Base-by-base conservation (phyloP, 352 stramenopile species). In the Phytophthora palmivora region DNA sequence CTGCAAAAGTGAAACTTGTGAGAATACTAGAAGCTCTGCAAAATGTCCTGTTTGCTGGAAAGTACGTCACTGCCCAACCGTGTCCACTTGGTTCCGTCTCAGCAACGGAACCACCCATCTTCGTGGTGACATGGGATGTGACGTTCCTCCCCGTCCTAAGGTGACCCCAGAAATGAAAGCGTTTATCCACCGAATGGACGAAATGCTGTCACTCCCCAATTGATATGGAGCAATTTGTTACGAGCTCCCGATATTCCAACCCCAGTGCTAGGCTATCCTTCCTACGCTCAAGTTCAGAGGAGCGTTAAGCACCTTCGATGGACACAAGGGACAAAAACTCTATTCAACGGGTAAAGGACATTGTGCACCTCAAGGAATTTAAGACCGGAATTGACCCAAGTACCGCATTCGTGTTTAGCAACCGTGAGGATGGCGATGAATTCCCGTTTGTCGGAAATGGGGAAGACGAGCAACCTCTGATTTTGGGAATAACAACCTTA, bases 1-100 rank as follows among this genome's bases (percentile, higher is more conserved):
- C 7, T 51, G 44, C 44, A 39, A 51, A 10, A 51, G 44, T 16
- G n/a, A 51, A 39, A 24, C n/a, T n/a, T n/a, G n/a, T n/a, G n/a
- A n/a, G n/a, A n/a, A n/a, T n/a, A n/a, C n/a, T n/a, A n/a, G n/a
- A n/a, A 49, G 28, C 11, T 6, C 0, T 26, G 28, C 1, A 6
- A 51, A 51, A 8, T 51, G 44, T 41, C 26, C 44, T 26, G 26
- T 16, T 6, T 26, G 28, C 6, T 51, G 44, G 28, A 39, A 51
- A 28, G 44, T 41, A 2, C 44, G 10, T 7, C 15, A 51, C 14
- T 38, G 14, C 8, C 4, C 2, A 4, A 28, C 26, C 0, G 10
- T 26, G 12, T 51, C 28, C 16, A 51, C 6, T 1, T 51, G 15
- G 28, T 16, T 51, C n/a, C 4, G 38, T 51, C 7, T 51, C 4